Evolutionary conservation across 306 rosid species (phyloP).

Genomic region (Malus orientalis): DNA sequence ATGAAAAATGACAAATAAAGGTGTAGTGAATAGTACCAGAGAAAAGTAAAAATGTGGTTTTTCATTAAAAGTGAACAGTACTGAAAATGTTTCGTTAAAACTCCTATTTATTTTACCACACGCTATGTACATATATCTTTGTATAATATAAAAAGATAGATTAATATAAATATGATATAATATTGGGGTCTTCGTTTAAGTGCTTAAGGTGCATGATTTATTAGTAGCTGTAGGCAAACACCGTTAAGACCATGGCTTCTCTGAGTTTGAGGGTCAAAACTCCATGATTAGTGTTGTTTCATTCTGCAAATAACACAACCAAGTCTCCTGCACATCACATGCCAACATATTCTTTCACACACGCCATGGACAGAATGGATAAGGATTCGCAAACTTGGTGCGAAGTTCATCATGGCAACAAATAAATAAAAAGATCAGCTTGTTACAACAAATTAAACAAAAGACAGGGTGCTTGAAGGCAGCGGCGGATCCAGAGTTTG

Average conservation of each 20-base stretch:
- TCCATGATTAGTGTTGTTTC: neutral
- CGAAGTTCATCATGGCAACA: neutral
- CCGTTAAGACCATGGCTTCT: neutral
- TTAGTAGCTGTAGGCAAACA: neutral
- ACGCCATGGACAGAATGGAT: neutral
- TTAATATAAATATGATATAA: neutral
- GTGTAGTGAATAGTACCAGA: no score
- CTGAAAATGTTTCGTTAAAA: accelerated
- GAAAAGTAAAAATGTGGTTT: no score
- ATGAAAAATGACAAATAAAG: no score
- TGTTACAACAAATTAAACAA: neutral
- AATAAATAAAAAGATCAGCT: neutral
- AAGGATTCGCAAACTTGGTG: neutral
- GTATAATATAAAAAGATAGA: neutral
- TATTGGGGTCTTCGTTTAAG: neutral
- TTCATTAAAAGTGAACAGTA: no score
- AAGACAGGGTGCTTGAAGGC: neutral
- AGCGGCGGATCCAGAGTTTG: no score
- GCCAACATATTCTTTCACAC: neutral
- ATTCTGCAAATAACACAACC: neutral
- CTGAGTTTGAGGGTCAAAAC: neutral
- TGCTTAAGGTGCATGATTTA: neutral
- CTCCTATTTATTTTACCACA: no score
- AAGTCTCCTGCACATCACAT: neutral
- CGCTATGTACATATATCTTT: neutral